Conservation (phyloP, 1,284 basidiomycete genomes). For the Ganoderma multipileum region DNA sequence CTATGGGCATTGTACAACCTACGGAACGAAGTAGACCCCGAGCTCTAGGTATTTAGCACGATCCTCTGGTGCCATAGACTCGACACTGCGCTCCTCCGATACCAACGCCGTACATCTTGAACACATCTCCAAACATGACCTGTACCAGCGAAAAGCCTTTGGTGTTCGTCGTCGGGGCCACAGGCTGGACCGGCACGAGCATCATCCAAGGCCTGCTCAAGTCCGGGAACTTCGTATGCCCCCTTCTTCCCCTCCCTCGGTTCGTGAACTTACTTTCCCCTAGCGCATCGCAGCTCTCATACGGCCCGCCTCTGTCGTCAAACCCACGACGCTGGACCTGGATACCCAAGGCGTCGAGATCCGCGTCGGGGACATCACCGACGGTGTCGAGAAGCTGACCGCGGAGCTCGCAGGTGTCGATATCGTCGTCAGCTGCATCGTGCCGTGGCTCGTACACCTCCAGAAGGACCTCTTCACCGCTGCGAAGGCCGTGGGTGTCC, state of each 20-base stretch:
- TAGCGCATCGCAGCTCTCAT: slow-evolving; percentile 24
- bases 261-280: not conserved
- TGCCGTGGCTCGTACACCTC: slow-evolving; percentile 9
- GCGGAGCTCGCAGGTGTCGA: slow-evolving; percentile 25
- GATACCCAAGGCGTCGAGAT: slow-evolving; percentile 26
- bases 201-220: slow-evolving; percentile 25
- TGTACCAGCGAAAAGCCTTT: slow-evolving; percentile 16
- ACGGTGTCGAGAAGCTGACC: slow-evolving; percentile 23
- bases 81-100: not conserved
- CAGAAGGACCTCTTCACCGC: slow-evolving; percentile 31
- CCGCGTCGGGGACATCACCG: slow-evolving; percentile 25
- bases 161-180: slow-evolving; percentile 30
- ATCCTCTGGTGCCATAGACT: not conserved
- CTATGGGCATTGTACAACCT: not conserved
- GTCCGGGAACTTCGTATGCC: slow-evolving; percentile 18
- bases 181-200: slow-evolving; percentile 25
- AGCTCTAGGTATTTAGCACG: not conserved
- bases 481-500: slow-evolving; percentile 24
- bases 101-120: not conserved
- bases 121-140: not conserved
- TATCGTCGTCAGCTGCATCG: slow-evolving; percentile 26
- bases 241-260: not conserved
- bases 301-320: slow-evolving; percentile 20
- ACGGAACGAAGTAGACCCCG: not conserved
- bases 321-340: slow-evolving; percentile 18